Conservation (phyloP, 2,329 filamentous ascomycete genomes). For the Ceratocystis cacaofunesta region DNA sequence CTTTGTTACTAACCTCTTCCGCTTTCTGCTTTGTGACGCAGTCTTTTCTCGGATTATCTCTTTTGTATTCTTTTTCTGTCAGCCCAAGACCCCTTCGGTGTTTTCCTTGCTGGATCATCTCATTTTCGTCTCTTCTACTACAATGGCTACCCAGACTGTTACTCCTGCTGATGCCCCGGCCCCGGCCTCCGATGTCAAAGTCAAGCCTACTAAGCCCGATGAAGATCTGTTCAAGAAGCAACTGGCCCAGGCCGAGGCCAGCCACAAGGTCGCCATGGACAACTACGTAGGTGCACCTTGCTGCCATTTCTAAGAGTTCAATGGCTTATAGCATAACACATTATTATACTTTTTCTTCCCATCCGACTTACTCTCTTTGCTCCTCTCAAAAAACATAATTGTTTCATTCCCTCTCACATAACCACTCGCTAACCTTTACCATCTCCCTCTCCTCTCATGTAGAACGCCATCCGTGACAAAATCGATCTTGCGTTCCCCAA, state of each 20-base stretch:
- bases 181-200: constrained; percentile 27
- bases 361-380: background rate
- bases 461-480: constrained; percentile 82
- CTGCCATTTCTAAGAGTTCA: background rate
- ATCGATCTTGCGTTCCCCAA: constrained; percentile 66
- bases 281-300: constrained; percentile 26
- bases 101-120: constrained; percentile 17
- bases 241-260: constrained; percentile 72
- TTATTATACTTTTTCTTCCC: constrained; percentile 13
- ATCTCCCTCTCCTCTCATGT: constrained; percentile 16
- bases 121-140: constrained; percentile 16
- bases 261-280: constrained; percentile 62
- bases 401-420: background rate
- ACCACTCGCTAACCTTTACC: constrained; percentile 12
- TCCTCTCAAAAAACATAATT: background rate
- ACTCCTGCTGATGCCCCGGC: constrained; percentile 32
- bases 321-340: background rate
- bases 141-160: constrained; percentile 22
- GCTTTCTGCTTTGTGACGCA: constrained; percentile 1
- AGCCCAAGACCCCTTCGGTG: constrained; percentile 17
- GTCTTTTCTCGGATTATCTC: background rate
- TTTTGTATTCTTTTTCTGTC: constrained; percentile 9
- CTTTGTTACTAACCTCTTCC: background rate
- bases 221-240: constrained; percentile 69
- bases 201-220: constrained; percentile 65